phyloP scores from a whole-genome alignment of 2,329 filamentous ascomycete species.

The Trichoderma lentiforme region DNA sequence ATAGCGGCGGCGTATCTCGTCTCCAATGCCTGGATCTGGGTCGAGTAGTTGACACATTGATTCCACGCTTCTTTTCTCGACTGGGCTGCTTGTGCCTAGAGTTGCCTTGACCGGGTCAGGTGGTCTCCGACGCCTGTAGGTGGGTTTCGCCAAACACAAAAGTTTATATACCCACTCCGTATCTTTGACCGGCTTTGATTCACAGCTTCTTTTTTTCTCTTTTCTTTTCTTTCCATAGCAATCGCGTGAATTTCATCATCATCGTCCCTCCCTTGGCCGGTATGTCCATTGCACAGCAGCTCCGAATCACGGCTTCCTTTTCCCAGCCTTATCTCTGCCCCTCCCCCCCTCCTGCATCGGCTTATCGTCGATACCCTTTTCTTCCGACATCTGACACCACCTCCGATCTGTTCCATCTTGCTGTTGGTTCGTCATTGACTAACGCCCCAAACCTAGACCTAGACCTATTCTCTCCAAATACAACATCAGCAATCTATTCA shows the following conservation, averaged over 20 bases:
- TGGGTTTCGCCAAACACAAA: background rate
- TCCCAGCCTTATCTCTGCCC: background rate
- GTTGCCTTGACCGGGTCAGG: constrained; percentile 6
- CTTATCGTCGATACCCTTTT: background rate
- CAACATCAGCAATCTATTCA: constrained; percentile 18
- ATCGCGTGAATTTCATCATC: background rate
- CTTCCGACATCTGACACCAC: background rate
- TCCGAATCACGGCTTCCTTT: background rate
- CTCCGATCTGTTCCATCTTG: background rate
- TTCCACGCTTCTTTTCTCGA: background rate
- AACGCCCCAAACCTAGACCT: background rate
- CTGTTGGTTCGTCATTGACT: background rate
- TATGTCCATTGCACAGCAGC: background rate
- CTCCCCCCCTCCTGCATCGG: background rate
- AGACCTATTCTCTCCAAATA: background rate
- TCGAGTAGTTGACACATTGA: constrained; percentile 12
- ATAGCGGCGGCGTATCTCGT: constrained; percentile 36
- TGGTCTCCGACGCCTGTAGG: background rate
- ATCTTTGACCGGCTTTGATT: background rate
- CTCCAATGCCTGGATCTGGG: constrained; percentile 5
- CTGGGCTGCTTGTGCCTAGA: background rate
- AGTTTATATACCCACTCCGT: background rate
- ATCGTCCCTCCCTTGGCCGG: background rate
- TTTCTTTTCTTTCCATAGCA: background rate
- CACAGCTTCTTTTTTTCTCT: background rate